phyloP scores from a whole-genome alignment of 257 asterid genomes.

The Leonotis leonurus region DNA sequence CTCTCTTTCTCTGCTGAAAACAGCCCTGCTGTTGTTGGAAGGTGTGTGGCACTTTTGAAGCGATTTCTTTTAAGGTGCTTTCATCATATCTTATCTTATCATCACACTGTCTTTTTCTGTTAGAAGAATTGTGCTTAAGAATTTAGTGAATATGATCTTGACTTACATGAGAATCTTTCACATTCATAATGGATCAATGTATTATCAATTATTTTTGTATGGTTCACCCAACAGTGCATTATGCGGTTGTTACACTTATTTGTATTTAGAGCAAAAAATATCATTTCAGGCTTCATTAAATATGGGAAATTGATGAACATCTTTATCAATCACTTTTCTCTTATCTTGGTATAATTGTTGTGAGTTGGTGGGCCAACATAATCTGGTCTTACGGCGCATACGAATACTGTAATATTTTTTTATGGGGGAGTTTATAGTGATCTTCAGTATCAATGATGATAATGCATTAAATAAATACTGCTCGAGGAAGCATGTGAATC shows the following conservation, averaged over 20 bases:
- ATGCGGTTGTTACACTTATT: background rate
- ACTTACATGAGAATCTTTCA: constrained; percentile 4
- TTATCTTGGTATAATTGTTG: background rate
- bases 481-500: constrained; percentile 12
- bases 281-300: background rate
- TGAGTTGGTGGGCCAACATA: background rate
- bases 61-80: constrained; percentile 82
- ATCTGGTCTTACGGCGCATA: background rate
- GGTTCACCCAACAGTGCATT: background rate
- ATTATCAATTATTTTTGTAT: background rate
- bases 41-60: constrained; percentile 89
- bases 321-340: background rate
- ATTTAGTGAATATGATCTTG: background rate
- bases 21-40: constrained; percentile 99
- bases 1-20: constrained; percentile 12
- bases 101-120: constrained; percentile 3
- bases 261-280: background rate
- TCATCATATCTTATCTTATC: constrained; percentile 14
- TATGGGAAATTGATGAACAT: background rate
- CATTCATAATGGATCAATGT: background rate
- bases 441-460: background rate
- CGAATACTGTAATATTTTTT: background rate
- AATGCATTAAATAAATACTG: background rate
- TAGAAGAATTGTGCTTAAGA: constrained; percentile 4
- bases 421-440: too few species aligned